A percentile compares a stretch with the other conserved stretches of the same genome.
These are phyloP conservation scores for Tuctoria greenei DNA, from an alignment of 176 grass and related monocot species.

Conservation along the genomic window DNA sequence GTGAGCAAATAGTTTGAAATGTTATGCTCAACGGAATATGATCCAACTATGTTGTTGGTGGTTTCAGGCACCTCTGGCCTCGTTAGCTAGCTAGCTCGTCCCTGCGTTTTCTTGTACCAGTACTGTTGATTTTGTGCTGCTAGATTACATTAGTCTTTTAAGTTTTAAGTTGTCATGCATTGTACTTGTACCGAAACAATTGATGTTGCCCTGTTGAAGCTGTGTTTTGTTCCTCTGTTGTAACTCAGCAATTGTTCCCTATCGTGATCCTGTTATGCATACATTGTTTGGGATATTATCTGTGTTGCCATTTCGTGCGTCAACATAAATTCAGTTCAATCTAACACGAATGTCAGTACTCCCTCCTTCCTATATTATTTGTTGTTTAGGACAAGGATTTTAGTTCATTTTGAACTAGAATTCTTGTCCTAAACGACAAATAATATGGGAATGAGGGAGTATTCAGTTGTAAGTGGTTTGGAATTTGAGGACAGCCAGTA, in stretches of 20 bases:
- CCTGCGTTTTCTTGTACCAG: slow-evolving; percentile 10
- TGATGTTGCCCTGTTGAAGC: slow-evolving; percentile 20
- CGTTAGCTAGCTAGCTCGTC: slow-evolving; percentile 25
- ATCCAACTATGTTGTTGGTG: slow-evolving; percentile 11
- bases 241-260: background rate
- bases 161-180: background rate
- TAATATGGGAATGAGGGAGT: too few relatives aligned
- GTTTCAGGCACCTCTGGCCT: slow-evolving; percentile 1
- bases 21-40: slow-evolving; percentile 23
- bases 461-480: background rate
- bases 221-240: slow-evolving; percentile 28
- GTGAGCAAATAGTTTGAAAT: slow-evolving; percentile 26
- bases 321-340: slow-evolving; percentile 1
- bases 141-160: slow-evolving; percentile 37
- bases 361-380: too few relatives aligned
- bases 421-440: too few relatives aligned
- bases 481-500: background rate
- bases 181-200: slow-evolving; percentile 25
- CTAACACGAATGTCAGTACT: background rate
- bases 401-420: too few relatives aligned
- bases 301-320: background rate
- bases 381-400: too few relatives aligned
- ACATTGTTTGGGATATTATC: background rate
- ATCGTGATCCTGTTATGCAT: background rate
- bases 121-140: background rate